phyloP scores from a whole-genome alignment of 1,284 basidiomycete genomes.

The Pascua guehoae region DNA sequence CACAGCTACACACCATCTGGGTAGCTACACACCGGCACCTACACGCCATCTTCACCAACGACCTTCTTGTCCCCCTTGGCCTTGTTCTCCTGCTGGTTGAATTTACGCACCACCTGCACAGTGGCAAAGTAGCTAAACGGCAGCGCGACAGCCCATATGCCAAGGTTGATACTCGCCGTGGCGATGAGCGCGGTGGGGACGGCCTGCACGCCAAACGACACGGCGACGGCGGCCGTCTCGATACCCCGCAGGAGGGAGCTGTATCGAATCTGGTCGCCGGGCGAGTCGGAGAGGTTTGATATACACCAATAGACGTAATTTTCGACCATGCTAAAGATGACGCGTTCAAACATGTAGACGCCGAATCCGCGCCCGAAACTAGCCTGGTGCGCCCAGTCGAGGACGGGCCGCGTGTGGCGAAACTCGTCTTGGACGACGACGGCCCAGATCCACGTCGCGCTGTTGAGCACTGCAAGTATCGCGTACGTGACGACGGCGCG shows the following conservation, averaged over 20 bases:
- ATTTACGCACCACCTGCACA: constrained; percentile 10
- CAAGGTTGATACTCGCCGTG: constrained; percentile 9
- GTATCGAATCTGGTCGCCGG: constrained; percentile 14
- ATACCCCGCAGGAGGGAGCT: constrained; percentile 12
- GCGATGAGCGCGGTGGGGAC: constrained; percentile 8
- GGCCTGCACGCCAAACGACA: constrained; percentile 13
- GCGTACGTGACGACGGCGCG: constrained; percentile 5
- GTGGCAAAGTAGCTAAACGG: constrained; percentile 8
- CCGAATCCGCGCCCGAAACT: constrained; percentile 14
- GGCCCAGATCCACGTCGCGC: constrained; percentile 13
- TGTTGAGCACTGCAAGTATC: constrained; percentile 1
- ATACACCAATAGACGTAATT: constrained; percentile 15
- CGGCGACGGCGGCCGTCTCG: constrained; percentile 9
- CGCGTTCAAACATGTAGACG: constrained; percentile 14
- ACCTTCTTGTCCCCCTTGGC: background rate
- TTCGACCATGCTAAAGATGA: constrained; percentile 3
- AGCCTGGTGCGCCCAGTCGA: constrained; percentile 8
- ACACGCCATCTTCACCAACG: no score
- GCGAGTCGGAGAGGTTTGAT: constrained; percentile 10
- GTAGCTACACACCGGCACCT: no score
- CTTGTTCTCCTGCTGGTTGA: background rate
- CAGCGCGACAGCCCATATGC: constrained; percentile 5
- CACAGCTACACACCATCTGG: no score
- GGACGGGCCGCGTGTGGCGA: constrained; percentile 5
- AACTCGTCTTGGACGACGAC: constrained; percentile 13